Evolutionary conservation across 2,329 filamentous ascomycete species (phyloP).

Genomic region (Colletotrichum truncatum): DNA sequence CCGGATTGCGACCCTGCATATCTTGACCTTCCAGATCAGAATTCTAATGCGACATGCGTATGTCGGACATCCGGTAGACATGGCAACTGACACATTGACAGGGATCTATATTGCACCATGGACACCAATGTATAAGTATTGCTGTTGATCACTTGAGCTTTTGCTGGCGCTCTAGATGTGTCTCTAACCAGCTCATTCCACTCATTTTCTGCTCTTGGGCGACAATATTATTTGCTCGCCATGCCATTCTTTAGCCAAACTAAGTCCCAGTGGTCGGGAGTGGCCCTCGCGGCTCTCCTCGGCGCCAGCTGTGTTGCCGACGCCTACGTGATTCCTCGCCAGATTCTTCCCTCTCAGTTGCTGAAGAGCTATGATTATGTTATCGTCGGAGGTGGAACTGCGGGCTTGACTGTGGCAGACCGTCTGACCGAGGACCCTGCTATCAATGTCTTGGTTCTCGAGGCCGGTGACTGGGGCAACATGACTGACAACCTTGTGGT

Average conservation of each 20-base stretch:
- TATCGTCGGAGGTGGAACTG: constrained; percentile 42
- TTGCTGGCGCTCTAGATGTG: neutral
- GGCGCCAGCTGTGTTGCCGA: constrained; percentile 1
- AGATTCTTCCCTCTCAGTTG: constrained; percentile 19
- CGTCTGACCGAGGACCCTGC: constrained; percentile 34
- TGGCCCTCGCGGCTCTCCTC: neutral
- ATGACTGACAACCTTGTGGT: constrained; percentile 14
- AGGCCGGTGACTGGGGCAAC: constrained; percentile 24
- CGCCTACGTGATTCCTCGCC: constrained; percentile 8
- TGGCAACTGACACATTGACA: too few relatives aligned
- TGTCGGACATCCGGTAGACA: too few relatives aligned
- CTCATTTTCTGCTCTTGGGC: neutral
- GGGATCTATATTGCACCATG: too few relatives aligned
- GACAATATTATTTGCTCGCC: neutral
- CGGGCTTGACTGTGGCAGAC: constrained; percentile 44
- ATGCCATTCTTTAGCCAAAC: constrained; percentile 23
- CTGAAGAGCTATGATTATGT: constrained; percentile 38
- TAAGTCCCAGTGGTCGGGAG: constrained; percentile 8
- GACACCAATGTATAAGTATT: neutral
- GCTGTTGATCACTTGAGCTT: neutral
- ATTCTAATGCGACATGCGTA: too few relatives aligned
- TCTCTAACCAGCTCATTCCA: neutral
- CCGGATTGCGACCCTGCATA: too few relatives aligned
- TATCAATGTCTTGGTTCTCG: constrained; percentile 17
- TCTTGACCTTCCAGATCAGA: too few relatives aligned